These are phyloP conservation scores for Rhodocollybia butyracea DNA, from an alignment of 768 basidiomycete species.

Conservation along the genomic window DNA sequence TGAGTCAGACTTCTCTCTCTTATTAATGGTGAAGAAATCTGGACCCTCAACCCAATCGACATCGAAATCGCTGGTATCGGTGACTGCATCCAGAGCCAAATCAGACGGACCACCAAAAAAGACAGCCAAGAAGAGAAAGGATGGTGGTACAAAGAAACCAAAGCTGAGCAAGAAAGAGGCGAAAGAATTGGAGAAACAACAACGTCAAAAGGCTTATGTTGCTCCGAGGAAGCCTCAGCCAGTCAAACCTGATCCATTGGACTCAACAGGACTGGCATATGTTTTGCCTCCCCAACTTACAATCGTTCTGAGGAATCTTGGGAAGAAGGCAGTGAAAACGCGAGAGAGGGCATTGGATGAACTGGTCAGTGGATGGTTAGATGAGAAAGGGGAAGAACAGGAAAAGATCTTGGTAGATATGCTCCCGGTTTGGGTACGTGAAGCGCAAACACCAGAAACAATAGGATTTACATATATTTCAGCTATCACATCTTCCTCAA, in stretches of 20 bases:
- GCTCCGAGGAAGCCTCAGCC: constrained; percentile 80
- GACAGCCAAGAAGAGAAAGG: background rate
- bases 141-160: constrained; percentile 5
- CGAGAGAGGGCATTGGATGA: constrained; percentile 86
- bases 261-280: constrained; percentile 75
- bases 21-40: too few relatives aligned
- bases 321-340: constrained; percentile 89
- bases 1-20: too few relatives aligned
- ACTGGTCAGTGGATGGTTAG: constrained; percentile 65
- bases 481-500: constrained; percentile 87
- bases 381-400: constrained; percentile 40
- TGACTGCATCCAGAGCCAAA: background rate
- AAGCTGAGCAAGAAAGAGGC: constrained; percentile 50
- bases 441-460: constrained; percentile 3
- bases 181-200: constrained; percentile 57
- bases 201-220: constrained; percentile 82
- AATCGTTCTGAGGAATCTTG: constrained; percentile 74
- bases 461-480: background rate
- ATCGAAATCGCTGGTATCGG: background rate
- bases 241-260: constrained; percentile 79
- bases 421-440: constrained; percentile 89
- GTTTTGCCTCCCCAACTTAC: constrained; percentile 77
- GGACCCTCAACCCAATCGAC: too few relatives aligned
- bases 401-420: constrained; percentile 47
- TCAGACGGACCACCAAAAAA: constrained; percentile 1